phyloP scores from a whole-genome alignment of 2,329 filamentous ascomycete genomes.

The Seiridium unicorne region DNA sequence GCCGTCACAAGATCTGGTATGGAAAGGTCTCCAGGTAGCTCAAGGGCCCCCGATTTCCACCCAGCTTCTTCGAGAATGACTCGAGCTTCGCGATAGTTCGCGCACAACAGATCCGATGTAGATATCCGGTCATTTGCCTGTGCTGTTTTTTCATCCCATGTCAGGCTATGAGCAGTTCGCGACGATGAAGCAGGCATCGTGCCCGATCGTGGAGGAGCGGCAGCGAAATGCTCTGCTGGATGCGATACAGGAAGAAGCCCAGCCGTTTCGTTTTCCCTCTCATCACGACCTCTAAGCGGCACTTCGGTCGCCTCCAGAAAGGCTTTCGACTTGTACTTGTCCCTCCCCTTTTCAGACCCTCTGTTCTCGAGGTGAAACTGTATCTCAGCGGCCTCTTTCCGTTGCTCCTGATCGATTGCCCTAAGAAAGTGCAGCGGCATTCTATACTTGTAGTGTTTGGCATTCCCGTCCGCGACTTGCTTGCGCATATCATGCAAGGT shows the following conservation, averaged over 20 bases:
- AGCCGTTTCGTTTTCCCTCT: neutral
- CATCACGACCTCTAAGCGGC: neutral
- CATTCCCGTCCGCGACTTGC: neutral
- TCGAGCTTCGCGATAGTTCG: neutral
- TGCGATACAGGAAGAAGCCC: too few relatives aligned
- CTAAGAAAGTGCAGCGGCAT: neutral
- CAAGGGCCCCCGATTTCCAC: neutral
- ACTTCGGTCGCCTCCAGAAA: neutral
- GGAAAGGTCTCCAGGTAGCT: neutral
- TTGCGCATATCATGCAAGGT: neutral
- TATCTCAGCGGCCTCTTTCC: neutral
- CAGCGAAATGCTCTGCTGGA: neutral
- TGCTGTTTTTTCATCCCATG: neutral
- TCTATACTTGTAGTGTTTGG: neutral
- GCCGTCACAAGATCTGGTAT: neutral
- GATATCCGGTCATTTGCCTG: neutral
- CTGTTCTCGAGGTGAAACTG: neutral
- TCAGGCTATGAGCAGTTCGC: neutral
- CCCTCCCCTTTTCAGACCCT: neutral
- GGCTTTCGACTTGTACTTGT: neutral
- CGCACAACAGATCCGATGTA: neutral
- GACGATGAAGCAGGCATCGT: neutral
- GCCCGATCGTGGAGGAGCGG: neutral
- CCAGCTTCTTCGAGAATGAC: neutral
- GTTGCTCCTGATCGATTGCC: neutral